phyloP scores from a whole-genome alignment of 2,329 filamentous ascomycete species.

The Nannizziopsis barbatae region DNA sequence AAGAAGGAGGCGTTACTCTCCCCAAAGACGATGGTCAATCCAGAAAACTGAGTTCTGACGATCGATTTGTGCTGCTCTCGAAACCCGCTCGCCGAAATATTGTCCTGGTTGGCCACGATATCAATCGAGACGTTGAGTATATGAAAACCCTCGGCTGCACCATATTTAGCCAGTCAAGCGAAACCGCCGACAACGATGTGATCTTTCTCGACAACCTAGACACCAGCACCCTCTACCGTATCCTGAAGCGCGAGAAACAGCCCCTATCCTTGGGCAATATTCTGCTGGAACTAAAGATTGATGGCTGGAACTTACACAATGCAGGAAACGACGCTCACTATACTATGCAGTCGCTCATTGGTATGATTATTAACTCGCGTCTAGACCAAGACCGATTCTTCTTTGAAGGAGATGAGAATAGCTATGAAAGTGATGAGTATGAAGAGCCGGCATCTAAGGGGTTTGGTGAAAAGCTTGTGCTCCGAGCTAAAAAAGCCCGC shows the following conservation, averaged over 20 bases:
- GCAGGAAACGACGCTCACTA: constrained; percentile 77
- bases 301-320: constrained; percentile 62
- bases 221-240: constrained; percentile 59
- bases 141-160: constrained; percentile 48
- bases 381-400: constrained; percentile 10
- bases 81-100: constrained; percentile 43
- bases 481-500: constrained; percentile 17
- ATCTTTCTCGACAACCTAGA: constrained; percentile 58
- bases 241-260: constrained; percentile 45
- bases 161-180: constrained; percentile 32
- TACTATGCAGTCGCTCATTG: constrained; percentile 63
- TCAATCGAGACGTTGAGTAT: constrained; percentile 56
- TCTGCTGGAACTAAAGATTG: constrained; percentile 53
- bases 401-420: neutral
- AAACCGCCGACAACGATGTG: neutral
- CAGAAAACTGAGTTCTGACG: neutral
- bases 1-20: constrained; percentile 7
- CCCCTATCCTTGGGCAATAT: constrained; percentile 49
- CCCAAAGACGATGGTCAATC: neutral
- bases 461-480: constrained; percentile 15
- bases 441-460: neutral
- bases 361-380: constrained; percentile 40
- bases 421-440: neutral
- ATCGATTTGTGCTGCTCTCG: constrained; percentile 3
- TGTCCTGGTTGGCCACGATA: constrained; percentile 69